Base-by-base conservation (phyloP, 208 protist species). In the Hexamita inflata region DNA sequence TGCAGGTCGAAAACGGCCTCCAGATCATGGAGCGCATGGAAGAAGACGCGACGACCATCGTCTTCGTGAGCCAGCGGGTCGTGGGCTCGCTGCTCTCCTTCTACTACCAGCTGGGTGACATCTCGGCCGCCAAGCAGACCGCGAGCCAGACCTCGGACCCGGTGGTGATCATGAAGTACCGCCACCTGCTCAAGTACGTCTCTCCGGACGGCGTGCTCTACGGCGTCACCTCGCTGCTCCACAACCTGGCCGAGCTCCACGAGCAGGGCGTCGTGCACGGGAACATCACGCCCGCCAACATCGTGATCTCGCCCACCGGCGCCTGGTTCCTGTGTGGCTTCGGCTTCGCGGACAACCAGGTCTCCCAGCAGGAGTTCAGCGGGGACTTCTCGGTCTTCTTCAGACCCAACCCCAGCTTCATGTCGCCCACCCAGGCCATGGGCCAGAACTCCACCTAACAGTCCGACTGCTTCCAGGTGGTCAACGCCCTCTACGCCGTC, bases 221-320 rank as follows among this genome's bases (percentile, higher is more conserved):
- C 38, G 64, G 64, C 34, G 11, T 42, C 64, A n/a, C n/a, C 19
- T 9, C 64, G n/a, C 64, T 70, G 11, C 40, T 70, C 11, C 9
- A 38, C 64, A 11, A n/a, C 38, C 64, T 70, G 32, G 28, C 7
- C 64, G 4, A 19, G n/a, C 64, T 70, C 7, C 64, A 70, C 28
- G 38, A 4, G 9, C 26, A 57, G 34, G 64, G 40, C 4, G 15
- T 49, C 40, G 64, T 70, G 4, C 42, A 45, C 64, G 64, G 64
- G 4, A 70, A 70, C 64, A 2, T 70, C 7, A 70, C 64, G 30
- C 64, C 64, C 7, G 64, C 64, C 11, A 70, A 70, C 64, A 70
- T 70, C n/a, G 64, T 34, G 28, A 45, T 70, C 35, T 15, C 35
- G 24, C 64, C 32, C 30, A n/a, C 30, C 35, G 64, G 64, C 26